Percentiles rank a stretch among this genome's conserved stretches.
These are phyloP conservation scores for Imleria badia DNA, from an alignment of 768 basidiomycete genomes.

Conservation along the genomic window DNA sequence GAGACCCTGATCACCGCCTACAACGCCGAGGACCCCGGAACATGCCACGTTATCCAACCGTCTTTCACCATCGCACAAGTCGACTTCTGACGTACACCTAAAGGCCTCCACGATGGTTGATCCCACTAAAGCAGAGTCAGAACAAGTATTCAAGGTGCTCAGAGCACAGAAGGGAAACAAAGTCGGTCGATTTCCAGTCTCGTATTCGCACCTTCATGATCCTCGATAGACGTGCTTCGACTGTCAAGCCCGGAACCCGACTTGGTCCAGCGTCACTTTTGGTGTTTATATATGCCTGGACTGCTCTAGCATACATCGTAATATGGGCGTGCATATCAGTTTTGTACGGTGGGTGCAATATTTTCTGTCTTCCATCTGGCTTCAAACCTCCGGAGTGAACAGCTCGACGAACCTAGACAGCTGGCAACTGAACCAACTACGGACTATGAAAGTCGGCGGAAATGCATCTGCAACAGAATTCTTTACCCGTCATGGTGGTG, in stretches of 20 bases:
- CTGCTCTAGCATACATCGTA: conserved; percentile 92
- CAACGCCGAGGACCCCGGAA: conserved; percentile 15
- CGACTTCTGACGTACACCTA: conserved; percentile 3
- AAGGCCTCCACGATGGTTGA: conserved; percentile 52
- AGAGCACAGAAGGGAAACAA: conserved; percentile 88
- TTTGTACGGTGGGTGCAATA: conserved; percentile 77
- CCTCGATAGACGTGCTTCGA: conserved; percentile 81
- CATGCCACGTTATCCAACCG: conserved; percentile 15
- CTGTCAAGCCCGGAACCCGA: conserved; percentile 93
- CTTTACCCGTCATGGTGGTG: conserved; percentile 84
- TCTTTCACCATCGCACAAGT: conserved; percentile 2
- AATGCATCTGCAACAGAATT: conserved; percentile 86
- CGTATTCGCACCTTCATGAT: conserved; percentile 1
- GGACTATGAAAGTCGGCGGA: conserved; percentile 95
- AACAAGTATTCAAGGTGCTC: conserved; percentile 80
- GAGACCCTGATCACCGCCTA: conserved; percentile 18
- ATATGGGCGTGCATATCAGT: conserved; percentile 97
- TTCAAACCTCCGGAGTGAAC: conserved; percentile 24
- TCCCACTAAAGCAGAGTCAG: conserved; percentile 83
- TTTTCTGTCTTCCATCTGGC: background rate
- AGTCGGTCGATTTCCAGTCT: conserved; percentile 36
- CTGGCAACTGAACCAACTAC: conserved; percentile 89
- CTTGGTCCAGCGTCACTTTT: conserved; percentile 96
- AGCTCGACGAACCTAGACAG: conserved; percentile 96
- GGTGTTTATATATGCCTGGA: conserved; percentile 98